A percentile compares a stretch with the other conserved stretches of the same genome.
These are phyloP conservation scores for Vanrija sp. DNA, from an alignment of 1,284 basidiomycete species.

Conservation along the genomic window DNA sequence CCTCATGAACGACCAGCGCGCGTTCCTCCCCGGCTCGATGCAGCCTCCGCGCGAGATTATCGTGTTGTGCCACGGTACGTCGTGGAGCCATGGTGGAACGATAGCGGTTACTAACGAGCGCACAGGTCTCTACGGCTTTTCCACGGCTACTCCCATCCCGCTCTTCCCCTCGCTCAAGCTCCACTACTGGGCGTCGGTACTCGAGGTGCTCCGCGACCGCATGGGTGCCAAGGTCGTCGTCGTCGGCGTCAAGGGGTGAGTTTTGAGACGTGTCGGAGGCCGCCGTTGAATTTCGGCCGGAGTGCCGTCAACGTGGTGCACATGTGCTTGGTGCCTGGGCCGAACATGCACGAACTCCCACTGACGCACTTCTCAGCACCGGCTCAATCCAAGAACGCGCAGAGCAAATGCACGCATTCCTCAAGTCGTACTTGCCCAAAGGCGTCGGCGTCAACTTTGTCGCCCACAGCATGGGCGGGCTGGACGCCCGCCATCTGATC, in stretches of 20 bases:
- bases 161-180: slow-evolving; percentile 61
- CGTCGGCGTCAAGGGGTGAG: slow-evolving; percentile 88
- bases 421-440: slow-evolving; percentile 60
- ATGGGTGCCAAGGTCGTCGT: slow-evolving; percentile 91
- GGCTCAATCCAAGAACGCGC: slow-evolving; percentile 86
- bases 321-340: slow-evolving; percentile 1
- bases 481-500: slow-evolving; percentile 90
- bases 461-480: slow-evolving; percentile 90
- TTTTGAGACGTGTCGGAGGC: slow-evolving; percentile 11
- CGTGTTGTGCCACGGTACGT: slow-evolving; percentile 87
- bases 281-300: not conserved
- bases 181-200: slow-evolving; percentile 92
- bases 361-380: slow-evolving; percentile 58
- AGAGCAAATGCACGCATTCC: slow-evolving; percentile 68
- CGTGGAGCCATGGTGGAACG: not conserved
- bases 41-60: slow-evolving; percentile 81
- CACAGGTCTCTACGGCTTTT: slow-evolving; percentile 89
- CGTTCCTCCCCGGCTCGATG: slow-evolving; percentile 62
- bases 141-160: slow-evolving; percentile 68
- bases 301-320: not conserved
- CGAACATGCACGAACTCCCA: not conserved
- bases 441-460: slow-evolving; percentile 83
- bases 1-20: slow-evolving; percentile 65
- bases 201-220: slow-evolving; percentile 74
- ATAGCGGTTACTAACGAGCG: not conserved